Evolutionary conservation across 2,329 filamentous ascomycete species (phyloP), one percentile per base, ranked within the genome.

Genomic region (Colletotrichum incanum): DNA sequence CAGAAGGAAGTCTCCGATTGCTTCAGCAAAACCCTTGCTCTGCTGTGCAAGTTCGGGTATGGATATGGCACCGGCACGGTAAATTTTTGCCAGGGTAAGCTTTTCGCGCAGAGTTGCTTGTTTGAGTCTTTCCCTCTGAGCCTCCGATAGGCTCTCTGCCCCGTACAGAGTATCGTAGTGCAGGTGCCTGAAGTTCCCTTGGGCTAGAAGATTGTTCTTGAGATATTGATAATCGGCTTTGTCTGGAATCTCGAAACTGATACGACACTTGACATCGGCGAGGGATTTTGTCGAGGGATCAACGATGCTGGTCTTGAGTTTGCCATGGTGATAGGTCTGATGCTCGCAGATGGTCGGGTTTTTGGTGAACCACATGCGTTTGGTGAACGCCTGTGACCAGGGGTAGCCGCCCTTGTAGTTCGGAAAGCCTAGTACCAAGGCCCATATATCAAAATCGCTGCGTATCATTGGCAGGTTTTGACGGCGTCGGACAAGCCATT

Each of bases 401-500:
- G 61, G 61, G 39, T 55, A 54, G 6, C 61, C 61, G 2, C 37
- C 37, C 2, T 28, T 7, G 4, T 64, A 37, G 12, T 55, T 20
- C 5, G 61, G 61, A 4, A 64, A 64, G 1, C 49, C 61, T 16
- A 64, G 1, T 2, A 45, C 18, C 2, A 64, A 31, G 1, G 28
- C 14, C 61, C 61, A 64, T 8, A 54, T 18, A 26, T 64, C 12
- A 3, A 55, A 6, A 2, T 16, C 8, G 11, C 47, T 28, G 16
- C 0, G 1, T 14, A 63, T 63, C 9, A 31, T 50, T 3, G 61
- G 61, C 18, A 41, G 7, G 2, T 23, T 16, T 4, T 23, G 23
- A 5, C 47, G 61, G 6, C 61, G 45, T 14, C 61, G 34, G 52
- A 64, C 37, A 2, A 64, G 61, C 49, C 49, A 64, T 34, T 64